Conservation (phyloP, 805 yeast species). For the Lachancea meyersii region DNA sequence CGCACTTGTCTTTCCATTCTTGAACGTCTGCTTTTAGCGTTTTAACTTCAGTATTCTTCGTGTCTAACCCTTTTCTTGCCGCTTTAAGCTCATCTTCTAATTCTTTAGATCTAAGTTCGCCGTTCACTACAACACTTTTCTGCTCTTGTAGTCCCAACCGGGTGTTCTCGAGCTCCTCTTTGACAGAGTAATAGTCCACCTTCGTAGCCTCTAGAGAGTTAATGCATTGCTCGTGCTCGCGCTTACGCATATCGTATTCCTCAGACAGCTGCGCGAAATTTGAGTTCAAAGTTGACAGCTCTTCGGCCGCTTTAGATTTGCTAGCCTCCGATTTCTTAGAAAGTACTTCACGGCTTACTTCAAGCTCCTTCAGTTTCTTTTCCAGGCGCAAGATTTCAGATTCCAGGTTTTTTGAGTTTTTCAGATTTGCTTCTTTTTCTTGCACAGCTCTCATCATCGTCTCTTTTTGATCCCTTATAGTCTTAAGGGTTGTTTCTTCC, state of each 20-base stretch:
- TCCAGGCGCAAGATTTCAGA: background rate
- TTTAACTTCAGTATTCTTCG: background rate
- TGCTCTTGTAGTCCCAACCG: background rate
- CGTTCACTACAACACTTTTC: background rate
- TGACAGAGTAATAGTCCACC: background rate
- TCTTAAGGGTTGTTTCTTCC: background rate
- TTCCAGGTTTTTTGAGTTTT: conserved; percentile 1
- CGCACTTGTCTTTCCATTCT: background rate
- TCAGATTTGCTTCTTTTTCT: conserved; percentile 7
- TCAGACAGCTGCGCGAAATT: background rate
- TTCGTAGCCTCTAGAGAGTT: conserved; percentile 7
- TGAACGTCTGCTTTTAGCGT: background rate
- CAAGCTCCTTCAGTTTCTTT: background rate
- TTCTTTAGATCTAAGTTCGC: background rate
- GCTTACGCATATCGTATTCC: background rate
- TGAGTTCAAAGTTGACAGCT: background rate
- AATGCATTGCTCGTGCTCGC: background rate
- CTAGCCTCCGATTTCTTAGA: background rate
- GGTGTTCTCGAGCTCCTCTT: background rate
- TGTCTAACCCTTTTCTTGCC: background rate
- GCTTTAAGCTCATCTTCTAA: background rate
- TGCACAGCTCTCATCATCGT: background rate
- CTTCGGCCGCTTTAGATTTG: background rate
- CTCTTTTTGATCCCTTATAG: background rate
- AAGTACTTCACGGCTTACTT: background rate